phyloP scores from a whole-genome alignment of 2,329 filamentous ascomycete genomes.

The Fusarium luffae region DNA sequence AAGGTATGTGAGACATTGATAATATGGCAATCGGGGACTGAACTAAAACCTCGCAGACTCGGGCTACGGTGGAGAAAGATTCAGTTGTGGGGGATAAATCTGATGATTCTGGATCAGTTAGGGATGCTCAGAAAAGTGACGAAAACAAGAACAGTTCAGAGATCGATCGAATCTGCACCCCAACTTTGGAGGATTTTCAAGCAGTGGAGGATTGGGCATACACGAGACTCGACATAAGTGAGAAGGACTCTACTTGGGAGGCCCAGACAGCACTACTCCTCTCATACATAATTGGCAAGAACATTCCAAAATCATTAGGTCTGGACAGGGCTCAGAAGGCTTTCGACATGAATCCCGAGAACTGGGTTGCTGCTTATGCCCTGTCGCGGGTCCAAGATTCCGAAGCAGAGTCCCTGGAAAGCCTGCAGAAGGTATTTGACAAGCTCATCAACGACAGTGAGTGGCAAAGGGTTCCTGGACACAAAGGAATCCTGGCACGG shows the following conservation, averaged over 20 bases:
- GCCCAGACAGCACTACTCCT: no score
- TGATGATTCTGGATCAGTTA: rapidly evolving
- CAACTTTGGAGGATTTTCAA: not conserved
- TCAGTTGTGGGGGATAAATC: no score
- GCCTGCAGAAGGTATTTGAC: no score
- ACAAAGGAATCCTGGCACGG: not conserved
- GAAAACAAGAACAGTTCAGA: not conserved
- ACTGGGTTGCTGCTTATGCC: no score
- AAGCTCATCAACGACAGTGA: no score
- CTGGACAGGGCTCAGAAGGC: no score
- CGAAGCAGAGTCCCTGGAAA: no score
- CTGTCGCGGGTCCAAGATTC: no score
- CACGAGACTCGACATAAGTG: rapidly evolving
- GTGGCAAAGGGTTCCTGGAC: no score
- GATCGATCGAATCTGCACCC: not conserved
- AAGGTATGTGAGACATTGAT: not conserved
- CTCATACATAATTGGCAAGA: no score
- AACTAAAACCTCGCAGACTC: rapidly evolving
- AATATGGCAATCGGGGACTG: rapidly evolving
- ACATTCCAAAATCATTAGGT: no score
- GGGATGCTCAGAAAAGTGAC: rapidly evolving
- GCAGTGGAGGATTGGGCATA: not conserved
- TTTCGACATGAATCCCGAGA: no score
- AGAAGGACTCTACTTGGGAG: not conserved
- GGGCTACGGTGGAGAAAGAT: not conserved